These are phyloP conservation scores for Thielaviopsis populi DNA, from an alignment of 2,329 filamentous ascomycete species.

Conservation along the genomic window DNA sequence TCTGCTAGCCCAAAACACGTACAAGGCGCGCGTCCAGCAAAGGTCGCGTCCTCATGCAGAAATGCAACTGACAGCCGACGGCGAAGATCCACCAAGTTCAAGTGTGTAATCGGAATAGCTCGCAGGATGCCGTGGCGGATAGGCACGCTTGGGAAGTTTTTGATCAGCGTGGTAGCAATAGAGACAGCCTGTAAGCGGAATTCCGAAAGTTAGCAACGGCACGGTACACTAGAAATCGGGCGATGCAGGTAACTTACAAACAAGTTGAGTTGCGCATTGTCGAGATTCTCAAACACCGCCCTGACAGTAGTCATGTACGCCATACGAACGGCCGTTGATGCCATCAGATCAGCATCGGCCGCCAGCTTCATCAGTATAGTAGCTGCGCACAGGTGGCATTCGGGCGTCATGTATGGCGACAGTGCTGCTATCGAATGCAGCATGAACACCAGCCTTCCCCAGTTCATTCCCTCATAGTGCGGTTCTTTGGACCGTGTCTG, in stretches of 20 bases:
- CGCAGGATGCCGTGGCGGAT: constrained; percentile 44
- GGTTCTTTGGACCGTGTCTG: neutral
- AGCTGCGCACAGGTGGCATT: neutral
- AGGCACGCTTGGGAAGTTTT: constrained; percentile 31
- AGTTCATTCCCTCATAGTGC: neutral
- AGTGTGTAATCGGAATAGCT: constrained; percentile 39
- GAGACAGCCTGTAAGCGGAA: neutral
- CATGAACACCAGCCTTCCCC: constrained; percentile 4
- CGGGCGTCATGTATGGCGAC: neutral
- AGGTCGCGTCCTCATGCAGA: constrained; percentile 37
- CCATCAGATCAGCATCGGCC: constrained; percentile 10
- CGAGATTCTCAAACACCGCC: constrained; percentile 30
- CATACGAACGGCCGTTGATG: constrained; percentile 22
- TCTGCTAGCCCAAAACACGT: constrained; percentile 23
- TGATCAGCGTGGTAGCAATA: constrained; percentile 25
- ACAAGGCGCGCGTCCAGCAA: constrained; percentile 29
- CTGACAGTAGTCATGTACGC: constrained; percentile 30
- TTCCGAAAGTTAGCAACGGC: neutral
- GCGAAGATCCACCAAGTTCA: constrained; percentile 42
- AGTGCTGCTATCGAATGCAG: constrained; percentile 2
- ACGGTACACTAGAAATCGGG: no score
- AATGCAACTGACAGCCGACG: constrained; percentile 51
- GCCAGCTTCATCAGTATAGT: constrained; percentile 10
- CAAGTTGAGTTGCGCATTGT: constrained; percentile 25
- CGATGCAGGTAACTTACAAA: constrained; percentile 27